phyloP scores from a whole-genome alignment of 108 stramenopile species.

The Cyclotella distinguenda region DNA sequence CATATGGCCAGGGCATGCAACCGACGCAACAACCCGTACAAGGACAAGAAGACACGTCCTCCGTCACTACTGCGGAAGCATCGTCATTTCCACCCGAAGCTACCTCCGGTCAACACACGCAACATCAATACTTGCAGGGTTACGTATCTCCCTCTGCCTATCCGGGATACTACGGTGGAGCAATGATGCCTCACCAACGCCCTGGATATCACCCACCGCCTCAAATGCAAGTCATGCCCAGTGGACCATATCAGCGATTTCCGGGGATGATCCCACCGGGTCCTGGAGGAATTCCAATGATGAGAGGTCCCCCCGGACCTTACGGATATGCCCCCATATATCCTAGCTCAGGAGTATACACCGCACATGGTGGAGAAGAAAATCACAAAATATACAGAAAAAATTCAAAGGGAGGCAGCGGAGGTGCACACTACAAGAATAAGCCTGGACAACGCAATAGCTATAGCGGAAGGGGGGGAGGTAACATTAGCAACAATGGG shows the following conservation, averaged over 20 bases:
- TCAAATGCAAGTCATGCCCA: slow-evolving; percentile 39
- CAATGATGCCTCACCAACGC: slow-evolving; percentile 44
- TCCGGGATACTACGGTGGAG: slow-evolving; percentile 47
- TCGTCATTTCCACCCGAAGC: slow-evolving; percentile 17
- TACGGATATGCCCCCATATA: slow-evolving; percentile 15
- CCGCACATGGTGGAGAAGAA: slow-evolving; percentile 15
- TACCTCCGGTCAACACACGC: slow-evolving; percentile 33
- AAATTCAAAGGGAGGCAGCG: neutral
- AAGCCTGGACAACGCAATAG: slow-evolving; percentile 26
- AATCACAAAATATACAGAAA: slow-evolving; percentile 2
- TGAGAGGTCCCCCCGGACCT: slow-evolving; percentile 20
- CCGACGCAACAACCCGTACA: slow-evolving; percentile 31
- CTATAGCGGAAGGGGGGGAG: slow-evolving; percentile 16
- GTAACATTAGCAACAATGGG: slow-evolving; percentile 2
- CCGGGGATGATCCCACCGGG: slow-evolving; percentile 15
- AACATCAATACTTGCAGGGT: slow-evolving; percentile 40
- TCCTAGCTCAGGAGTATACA: slow-evolving; percentile 10
- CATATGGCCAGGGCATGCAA: slow-evolving; percentile 48
- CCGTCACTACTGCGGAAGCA: slow-evolving; percentile 31
- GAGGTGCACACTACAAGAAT: slow-evolving; percentile 23
- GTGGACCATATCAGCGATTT: slow-evolving; percentile 20
- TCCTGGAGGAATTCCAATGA: slow-evolving; percentile 2
- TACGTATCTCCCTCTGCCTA: slow-evolving; percentile 42
- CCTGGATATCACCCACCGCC: slow-evolving; percentile 57
- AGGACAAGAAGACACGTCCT: slow-evolving; percentile 40